Conservation (phyloP, 345 rosid genomes). For the Barbarea vulgaris region DNA sequence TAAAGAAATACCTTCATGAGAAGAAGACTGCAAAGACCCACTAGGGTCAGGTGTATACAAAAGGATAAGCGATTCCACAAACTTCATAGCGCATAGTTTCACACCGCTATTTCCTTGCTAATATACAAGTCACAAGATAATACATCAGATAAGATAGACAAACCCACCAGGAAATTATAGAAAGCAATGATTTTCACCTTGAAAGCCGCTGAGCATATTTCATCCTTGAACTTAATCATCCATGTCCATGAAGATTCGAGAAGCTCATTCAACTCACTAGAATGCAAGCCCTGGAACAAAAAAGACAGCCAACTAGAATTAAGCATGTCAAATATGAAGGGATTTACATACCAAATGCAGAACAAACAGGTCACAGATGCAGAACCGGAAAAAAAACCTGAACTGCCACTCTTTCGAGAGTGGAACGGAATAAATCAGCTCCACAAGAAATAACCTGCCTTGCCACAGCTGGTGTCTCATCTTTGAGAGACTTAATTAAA, state of each 20-base stretch:
- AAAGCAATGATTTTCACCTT: slow-evolving; percentile 50
- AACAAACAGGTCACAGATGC: neutral
- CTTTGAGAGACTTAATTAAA: slow-evolving; percentile 66
- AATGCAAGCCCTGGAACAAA: slow-evolving; percentile 65
- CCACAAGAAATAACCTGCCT: slow-evolving; percentile 81
- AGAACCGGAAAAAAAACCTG: slow-evolving; percentile 52
- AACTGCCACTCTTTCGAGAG: slow-evolving; percentile 61
- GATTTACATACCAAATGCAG: neutral
- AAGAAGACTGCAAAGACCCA: slow-evolving; percentile 59
- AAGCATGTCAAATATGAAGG: neutral
- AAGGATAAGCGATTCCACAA: slow-evolving; percentile 86
- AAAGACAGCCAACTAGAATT: slow-evolving; percentile 20
- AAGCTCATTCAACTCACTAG: slow-evolving; percentile 64
- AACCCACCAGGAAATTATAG: slow-evolving; percentile 3
- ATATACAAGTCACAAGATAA: slow-evolving; percentile 36
- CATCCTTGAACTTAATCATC: slow-evolving; percentile 85
- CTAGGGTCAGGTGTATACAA: slow-evolving; percentile 85
- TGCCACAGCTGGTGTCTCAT: slow-evolving; percentile 82
- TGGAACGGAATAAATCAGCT: slow-evolving; percentile 61
- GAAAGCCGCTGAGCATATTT: slow-evolving; percentile 72
- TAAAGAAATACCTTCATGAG: slow-evolving; percentile 57
- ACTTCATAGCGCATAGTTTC: slow-evolving; percentile 75
- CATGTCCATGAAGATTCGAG: slow-evolving; percentile 80
- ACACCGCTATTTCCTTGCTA: slow-evolving; percentile 85
- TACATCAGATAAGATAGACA: slow-evolving; percentile 19